These are phyloP conservation scores for Daldinia childiae DNA, from an alignment of 495 filamentous ascomycete genomes.

Conservation along the genomic window DNA sequence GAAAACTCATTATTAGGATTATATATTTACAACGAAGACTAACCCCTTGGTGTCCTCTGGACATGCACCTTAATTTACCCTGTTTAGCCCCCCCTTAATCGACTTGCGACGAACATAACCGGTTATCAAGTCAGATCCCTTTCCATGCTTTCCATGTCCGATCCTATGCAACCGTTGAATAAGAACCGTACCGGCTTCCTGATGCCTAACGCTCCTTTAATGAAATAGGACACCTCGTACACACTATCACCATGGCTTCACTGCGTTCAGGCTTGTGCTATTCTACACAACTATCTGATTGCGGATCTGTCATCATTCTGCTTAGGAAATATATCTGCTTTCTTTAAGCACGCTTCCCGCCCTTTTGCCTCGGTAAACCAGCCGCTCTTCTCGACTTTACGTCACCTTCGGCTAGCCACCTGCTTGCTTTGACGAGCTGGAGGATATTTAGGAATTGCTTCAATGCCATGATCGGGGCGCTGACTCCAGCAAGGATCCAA, in stretches of 20 bases:
- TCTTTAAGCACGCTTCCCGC: constrained; percentile 27
- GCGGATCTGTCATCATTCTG: background rate
- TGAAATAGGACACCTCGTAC: constrained; percentile 35
- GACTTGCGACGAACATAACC: constrained; percentile 8
- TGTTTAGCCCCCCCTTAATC: constrained; percentile 5
- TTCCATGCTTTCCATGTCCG: constrained; percentile 38
- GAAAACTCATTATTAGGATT: constrained; percentile 33
- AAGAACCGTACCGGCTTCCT: constrained; percentile 18
- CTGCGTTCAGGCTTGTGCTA: constrained; percentile 8
- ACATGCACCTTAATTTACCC: constrained; percentile 25
- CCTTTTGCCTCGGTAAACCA: constrained; percentile 60
- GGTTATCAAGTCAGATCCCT: constrained; percentile 20
- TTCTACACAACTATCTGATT: background rate
- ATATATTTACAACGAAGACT: constrained; percentile 35
- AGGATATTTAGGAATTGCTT: constrained; percentile 96
- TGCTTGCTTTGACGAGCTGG: constrained; percentile 92
- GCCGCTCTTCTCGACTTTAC: constrained; percentile 61
- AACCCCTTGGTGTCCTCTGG: constrained; percentile 8
- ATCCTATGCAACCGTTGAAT: constrained; percentile 37
- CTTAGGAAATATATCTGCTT: background rate
- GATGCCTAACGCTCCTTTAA: constrained; percentile 19
- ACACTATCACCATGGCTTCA: constrained; percentile 19
- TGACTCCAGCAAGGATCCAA: constrained; percentile 86
- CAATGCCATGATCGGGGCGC: constrained; percentile 82
- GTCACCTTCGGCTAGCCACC: constrained; percentile 93